Conservation (phyloP, 768 basidiomycete genomes). For the Coprinellus aureogranulatus region DNA sequence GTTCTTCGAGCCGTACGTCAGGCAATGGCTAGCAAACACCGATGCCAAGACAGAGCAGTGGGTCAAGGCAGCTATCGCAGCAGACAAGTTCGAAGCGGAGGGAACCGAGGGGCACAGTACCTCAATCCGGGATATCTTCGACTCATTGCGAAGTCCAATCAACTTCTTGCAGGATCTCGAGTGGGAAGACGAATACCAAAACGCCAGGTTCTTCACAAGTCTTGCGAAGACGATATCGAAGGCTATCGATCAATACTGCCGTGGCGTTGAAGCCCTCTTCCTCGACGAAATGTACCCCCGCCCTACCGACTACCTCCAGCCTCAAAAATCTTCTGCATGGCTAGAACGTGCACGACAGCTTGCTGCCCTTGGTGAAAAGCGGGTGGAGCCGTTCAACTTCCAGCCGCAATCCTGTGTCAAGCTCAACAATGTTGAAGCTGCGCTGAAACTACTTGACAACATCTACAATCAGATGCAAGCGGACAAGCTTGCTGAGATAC, state of each 20-base stretch:
- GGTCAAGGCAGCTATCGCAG: slow-evolving; percentile 86
- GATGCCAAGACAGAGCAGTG: slow-evolving; percentile 89
- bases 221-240: slow-evolving; percentile 92
- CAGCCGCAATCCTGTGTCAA: slow-evolving; percentile 92
- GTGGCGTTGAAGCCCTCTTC: slow-evolving; percentile 83
- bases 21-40: slow-evolving; percentile 85
- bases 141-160: slow-evolving; percentile 87
- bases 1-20: slow-evolving; percentile 87
- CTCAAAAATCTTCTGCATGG: slow-evolving; percentile 86
- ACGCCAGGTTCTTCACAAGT: slow-evolving; percentile 86
- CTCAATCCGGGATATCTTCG: slow-evolving; percentile 96
- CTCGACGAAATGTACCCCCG: slow-evolving; percentile 94
- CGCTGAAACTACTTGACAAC: slow-evolving; percentile 85
- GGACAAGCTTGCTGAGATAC: slow-evolving; percentile 73
- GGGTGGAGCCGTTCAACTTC: slow-evolving; percentile 94
- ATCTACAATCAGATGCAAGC: slow-evolving; percentile 92
- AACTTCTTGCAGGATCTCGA: slow-evolving; percentile 84
- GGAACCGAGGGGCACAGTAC: slow-evolving; percentile 83
- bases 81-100: slow-evolving; percentile 85
- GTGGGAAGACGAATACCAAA: slow-evolving; percentile 89
- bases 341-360: slow-evolving; percentile 82
- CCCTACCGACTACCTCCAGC: slow-evolving; percentile 72
- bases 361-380: slow-evolving; percentile 78
- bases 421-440: slow-evolving; percentile 94
- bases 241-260: slow-evolving; percentile 89